Conservation (phyloP, 208 protist genomes). For the Angomonas deanei region DNA sequence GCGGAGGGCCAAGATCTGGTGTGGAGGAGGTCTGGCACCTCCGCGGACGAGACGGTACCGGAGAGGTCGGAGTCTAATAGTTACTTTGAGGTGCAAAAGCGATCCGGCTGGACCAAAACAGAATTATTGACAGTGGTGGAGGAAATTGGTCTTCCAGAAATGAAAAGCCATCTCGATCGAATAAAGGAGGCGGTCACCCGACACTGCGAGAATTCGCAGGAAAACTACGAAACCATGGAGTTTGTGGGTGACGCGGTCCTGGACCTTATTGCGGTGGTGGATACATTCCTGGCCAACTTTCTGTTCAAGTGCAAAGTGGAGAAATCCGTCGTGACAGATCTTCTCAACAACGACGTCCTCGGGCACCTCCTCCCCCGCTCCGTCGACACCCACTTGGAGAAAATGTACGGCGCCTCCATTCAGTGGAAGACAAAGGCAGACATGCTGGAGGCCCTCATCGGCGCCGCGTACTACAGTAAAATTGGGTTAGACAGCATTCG, state of each 20-base stretch:
- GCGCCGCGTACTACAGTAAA: conserved; percentile 37
- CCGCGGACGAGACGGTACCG: too few species aligned
- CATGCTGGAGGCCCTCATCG: conserved; percentile 61
- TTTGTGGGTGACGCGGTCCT: conserved; percentile 68
- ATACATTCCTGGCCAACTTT: conserved; percentile 15
- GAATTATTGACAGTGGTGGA: background rate
- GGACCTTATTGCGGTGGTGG: conserved; percentile 49
- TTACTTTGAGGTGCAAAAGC: background rate
- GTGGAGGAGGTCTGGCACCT: too few species aligned
- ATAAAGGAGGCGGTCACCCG: conserved; percentile 40
- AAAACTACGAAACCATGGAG: conserved; percentile 64
- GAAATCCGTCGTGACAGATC: background rate
- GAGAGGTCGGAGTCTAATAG: background rate
- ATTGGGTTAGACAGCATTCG: conserved; percentile 42
- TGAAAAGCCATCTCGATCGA: background rate
- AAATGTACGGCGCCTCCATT: background rate
- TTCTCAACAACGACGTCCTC: background rate
- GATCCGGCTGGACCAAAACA: background rate
- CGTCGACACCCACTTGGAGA: background rate
- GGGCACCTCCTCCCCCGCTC: background rate
- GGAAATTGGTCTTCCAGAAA: background rate
- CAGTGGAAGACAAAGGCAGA: conserved; percentile 52
- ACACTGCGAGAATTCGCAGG: conserved; percentile 33
- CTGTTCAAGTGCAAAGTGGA: background rate
- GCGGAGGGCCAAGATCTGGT: too few species aligned